Evolutionary conservation across 805 yeast genomes (phyloP).

Genomic region (Lipomyces sp.): DNA sequence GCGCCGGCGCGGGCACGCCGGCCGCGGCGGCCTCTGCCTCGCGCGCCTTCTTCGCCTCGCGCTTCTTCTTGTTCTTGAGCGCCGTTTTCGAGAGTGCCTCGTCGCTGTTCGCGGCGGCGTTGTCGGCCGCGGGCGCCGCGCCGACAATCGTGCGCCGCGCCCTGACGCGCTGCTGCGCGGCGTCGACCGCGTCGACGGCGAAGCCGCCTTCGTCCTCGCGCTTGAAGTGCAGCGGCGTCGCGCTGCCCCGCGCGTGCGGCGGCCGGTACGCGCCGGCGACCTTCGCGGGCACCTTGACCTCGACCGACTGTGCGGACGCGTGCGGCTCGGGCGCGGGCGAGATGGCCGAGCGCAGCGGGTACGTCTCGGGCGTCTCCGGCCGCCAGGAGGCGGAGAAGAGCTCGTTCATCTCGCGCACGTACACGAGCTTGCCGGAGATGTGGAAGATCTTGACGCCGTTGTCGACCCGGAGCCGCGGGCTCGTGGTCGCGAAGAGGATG

Average conservation of each 20-base stretch:
- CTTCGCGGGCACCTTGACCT: constrained; percentile 46
- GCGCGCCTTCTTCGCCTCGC: constrained; percentile 47
- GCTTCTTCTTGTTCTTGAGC: constrained; percentile 71
- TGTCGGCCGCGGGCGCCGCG: constrained; percentile 41
- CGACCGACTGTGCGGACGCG: constrained; percentile 55
- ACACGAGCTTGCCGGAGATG: constrained; percentile 76
- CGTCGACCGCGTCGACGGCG: constrained; percentile 22
- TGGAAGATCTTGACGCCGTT: constrained; percentile 95
- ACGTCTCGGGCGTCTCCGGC: constrained; percentile 50
- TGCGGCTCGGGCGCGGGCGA: constrained; percentile 62
- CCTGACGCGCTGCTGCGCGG: constrained; percentile 24
- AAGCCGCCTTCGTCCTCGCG: constrained; percentile 31
- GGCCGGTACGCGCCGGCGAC: constrained; percentile 93
- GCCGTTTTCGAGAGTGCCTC: constrained; percentile 59
- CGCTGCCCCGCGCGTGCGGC: constrained; percentile 75
- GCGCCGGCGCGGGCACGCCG: constrained; percentile 14
- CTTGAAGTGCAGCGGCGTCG: constrained; percentile 35
- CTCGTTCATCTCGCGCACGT: constrained; percentile 75
- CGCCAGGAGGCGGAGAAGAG: constrained; percentile 82
- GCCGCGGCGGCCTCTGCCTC: constrained; percentile 21
- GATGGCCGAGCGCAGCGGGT: constrained; percentile 49
- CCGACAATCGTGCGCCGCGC: constrained; percentile 34
- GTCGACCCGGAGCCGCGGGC: constrained; percentile 95
- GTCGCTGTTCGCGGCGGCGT: constrained; percentile 54
- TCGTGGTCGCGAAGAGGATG: constrained; percentile 91